Conservation (phyloP, 2,329 filamentous ascomycete genomes). For the Pyricularia sp. region DNA sequence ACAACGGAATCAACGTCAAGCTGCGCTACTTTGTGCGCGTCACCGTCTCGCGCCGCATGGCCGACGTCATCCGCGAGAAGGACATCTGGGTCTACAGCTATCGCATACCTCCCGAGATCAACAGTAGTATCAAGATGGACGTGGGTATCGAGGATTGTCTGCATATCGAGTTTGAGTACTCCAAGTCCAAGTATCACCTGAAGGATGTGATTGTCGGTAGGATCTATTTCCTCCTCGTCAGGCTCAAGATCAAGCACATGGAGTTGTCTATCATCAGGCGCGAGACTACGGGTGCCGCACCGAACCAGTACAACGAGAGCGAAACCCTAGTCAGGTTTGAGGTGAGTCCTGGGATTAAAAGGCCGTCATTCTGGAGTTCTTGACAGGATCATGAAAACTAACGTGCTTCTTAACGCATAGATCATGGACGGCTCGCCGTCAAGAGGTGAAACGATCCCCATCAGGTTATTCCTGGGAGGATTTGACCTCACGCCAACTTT, state of each 20-base stretch:
- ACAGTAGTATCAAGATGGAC: slow-evolving; percentile 99
- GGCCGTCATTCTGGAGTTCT: too few relatives aligned
- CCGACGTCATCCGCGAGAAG: slow-evolving; percentile 96
- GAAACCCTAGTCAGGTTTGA: slow-evolving; percentile 96
- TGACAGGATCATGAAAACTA: neutral
- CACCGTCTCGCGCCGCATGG: slow-evolving; percentile 92
- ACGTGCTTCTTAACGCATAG: slow-evolving; percentile 22
- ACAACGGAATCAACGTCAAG: slow-evolving; percentile 99
- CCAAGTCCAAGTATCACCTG: slow-evolving; percentile 96
- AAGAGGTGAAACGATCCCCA: slow-evolving; percentile 86
- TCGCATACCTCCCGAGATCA: slow-evolving; percentile 94
- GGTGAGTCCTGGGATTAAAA: slow-evolving; percentile 27
- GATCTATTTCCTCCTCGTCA: slow-evolving; percentile 95
- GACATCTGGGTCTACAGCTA: slow-evolving; percentile 99
- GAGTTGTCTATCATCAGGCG: slow-evolving; percentile 93
- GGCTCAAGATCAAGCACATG: slow-evolving; percentile 99
- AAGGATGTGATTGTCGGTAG: slow-evolving; percentile 98
- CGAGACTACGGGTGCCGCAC: slow-evolving; percentile 90
- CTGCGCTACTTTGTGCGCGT: slow-evolving; percentile 96
- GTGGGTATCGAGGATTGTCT: slow-evolving; percentile 98
- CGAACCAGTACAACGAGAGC: slow-evolving; percentile 99
- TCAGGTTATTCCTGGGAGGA: slow-evolving; percentile 88
- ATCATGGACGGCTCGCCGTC: slow-evolving; percentile 99
- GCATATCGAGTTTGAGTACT: slow-evolving; percentile 99
- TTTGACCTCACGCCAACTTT: slow-evolving; percentile 98